Evolutionary conservation across 768 basidiomycete genomes (phyloP), one percentile per base, ranked within the genome.

Genomic region (Hericium coralloides): DNA sequence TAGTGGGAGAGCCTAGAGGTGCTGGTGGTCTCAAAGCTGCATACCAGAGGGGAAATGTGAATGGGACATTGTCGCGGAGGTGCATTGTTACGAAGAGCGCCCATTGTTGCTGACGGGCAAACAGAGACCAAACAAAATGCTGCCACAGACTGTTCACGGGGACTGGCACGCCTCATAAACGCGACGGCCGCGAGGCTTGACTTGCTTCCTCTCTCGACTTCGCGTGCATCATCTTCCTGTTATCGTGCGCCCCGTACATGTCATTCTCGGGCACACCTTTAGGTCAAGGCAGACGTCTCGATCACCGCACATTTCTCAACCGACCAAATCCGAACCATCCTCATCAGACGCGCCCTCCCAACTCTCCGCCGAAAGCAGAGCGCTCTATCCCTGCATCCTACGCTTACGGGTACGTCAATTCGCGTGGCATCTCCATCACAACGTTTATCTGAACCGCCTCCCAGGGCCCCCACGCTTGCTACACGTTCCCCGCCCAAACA

Each of bases 221-320:
- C 20, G 43, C 52, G 36, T 52, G 22, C 50, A 20, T 39, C 20
- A 23, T 38, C 47, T 55, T 56, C 55, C 51, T 57, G 55, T 57
- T 55, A 43, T 31, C 55, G 58, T 38, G 25, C 41, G 47, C 48
- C 39, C 51, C 52, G 45, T 78, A 76, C 79, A 92, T 92, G 89
- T 90, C 88, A 72, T 92, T 92, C 83, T 79, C 86, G 69, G 79
- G 83, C 70, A 90, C 89, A 69, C 87, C 89, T 57, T 73, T 90
- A 63, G 85, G 84, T 73, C 85, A 89, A 83, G 85, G 84, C 76
- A 86, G 88, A 79, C 84, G 89, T 75, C 82, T 90, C 69, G 87
- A 89, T 79, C 87, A 85, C 69, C 75, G 76, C 69, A 78, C 86
- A 52, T 90, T 92, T 67, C 81, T 89, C 69, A 84, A 83, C 59